Percentiles rank a stretch among this genome's conserved stretches.
Conservation (phyloP, 768 basidiomycete genomes). For the Rhodotorula paludigena region DNA sequence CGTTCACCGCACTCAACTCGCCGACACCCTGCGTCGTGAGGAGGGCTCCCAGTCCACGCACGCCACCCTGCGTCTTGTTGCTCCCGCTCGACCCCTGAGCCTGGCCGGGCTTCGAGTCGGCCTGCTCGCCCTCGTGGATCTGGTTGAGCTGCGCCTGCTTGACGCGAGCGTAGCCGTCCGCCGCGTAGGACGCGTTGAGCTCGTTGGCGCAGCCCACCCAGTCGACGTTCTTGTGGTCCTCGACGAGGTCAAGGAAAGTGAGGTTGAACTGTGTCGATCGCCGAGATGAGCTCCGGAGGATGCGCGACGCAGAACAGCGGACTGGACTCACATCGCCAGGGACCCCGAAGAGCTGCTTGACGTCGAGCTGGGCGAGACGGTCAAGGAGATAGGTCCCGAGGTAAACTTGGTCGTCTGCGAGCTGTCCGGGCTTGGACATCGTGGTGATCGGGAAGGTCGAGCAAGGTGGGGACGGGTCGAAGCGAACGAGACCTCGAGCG, state of each 20-base stretch:
- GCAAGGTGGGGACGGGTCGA: neutral
- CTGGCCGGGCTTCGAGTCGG: slow-evolving; percentile 7
- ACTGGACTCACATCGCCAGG: slow-evolving; percentile 26
- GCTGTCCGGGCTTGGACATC: slow-evolving; percentile 31
- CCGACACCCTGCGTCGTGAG: slow-evolving; percentile 87
- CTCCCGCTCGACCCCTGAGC: neutral
- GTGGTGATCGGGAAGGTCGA: neutral
- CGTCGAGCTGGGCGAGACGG: slow-evolving; percentile 31
- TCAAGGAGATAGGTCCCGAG: slow-evolving; percentile 46
- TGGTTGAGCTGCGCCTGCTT: slow-evolving; percentile 53
- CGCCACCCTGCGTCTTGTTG: slow-evolving; percentile 35
- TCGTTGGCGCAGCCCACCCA: slow-evolving; percentile 37
- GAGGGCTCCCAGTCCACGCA: slow-evolving; percentile 26
- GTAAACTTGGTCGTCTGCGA: slow-evolving; percentile 40
- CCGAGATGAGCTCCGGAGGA: neutral
- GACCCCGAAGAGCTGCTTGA: slow-evolving; percentile 22
- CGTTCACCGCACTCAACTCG: slow-evolving; percentile 79
- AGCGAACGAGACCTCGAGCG: neutral
- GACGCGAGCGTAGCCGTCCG: slow-evolving; percentile 77
- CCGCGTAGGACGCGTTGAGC: slow-evolving; percentile 79
- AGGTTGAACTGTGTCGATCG: slow-evolving; percentile 36
- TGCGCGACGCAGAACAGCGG: neutral
- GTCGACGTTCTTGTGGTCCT: slow-evolving; percentile 29
- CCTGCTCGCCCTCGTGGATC: slow-evolving; percentile 1
- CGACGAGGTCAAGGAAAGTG: slow-evolving; percentile 37